phyloP scores from a whole-genome alignment of 306 rosid genomes.

The Echinosophora koreensis region DNA sequence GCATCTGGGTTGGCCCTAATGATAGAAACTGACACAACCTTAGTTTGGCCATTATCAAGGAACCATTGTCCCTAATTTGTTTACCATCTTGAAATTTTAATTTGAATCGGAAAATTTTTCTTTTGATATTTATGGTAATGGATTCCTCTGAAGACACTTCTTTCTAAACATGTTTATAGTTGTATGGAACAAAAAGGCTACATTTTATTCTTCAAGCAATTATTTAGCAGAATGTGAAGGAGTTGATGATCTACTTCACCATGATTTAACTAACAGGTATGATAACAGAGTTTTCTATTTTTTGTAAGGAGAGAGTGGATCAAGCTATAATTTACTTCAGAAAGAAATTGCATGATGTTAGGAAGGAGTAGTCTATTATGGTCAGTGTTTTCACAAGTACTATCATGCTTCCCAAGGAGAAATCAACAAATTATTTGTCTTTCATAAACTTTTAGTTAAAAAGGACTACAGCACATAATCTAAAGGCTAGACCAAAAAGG shows the following conservation, averaged over 20 bases:
- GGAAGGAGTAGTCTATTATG: neutral
- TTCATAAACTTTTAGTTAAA: constrained; percentile 4
- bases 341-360: neutral
- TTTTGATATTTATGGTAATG: neutral
- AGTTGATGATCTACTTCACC: neutral
- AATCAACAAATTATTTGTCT: constrained; percentile 5
- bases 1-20: constrained; percentile 92
- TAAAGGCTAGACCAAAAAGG: neutral
- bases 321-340: neutral
- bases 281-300: constrained; percentile 19
- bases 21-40: constrained; percentile 44
- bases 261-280: neutral
- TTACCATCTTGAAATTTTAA: no score
- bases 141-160: neutral
- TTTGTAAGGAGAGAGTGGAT: neutral
- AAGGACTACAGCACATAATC: neutral
- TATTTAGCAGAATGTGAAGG: constrained; percentile 20
- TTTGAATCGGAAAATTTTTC: no score
- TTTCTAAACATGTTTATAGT: neutral
- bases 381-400: neutral
- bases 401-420: neutral
- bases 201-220: constrained; percentile 24
- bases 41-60: constrained; percentile 32
- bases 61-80: no score
- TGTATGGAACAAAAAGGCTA: constrained; percentile 10